phyloP scores from a whole-genome alignment of 495 filamentous ascomycete genomes.

The Aspergillus bertholletiae region DNA sequence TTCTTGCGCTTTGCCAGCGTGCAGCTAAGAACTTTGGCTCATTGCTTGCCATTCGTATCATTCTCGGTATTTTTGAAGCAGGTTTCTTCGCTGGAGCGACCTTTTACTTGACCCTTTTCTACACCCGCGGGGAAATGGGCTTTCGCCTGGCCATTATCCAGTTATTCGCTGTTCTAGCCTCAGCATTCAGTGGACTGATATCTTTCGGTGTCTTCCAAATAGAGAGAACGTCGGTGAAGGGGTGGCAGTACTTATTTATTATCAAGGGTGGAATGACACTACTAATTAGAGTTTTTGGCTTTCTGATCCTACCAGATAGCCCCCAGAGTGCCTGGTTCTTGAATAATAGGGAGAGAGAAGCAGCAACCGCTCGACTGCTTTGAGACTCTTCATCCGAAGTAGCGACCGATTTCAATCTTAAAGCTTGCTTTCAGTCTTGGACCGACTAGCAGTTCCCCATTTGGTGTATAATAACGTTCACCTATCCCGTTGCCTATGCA shows the following conservation, averaged over 20 bases:
- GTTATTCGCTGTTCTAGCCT: slow-evolving; percentile 63
- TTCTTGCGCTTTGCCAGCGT: slow-evolving; percentile 33
- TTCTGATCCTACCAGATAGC: slow-evolving; percentile 58
- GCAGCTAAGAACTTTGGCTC: slow-evolving; percentile 52
- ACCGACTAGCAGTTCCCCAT: slow-evolving; percentile 34
- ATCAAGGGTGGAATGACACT: slow-evolving; percentile 65
- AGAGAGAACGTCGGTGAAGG: slow-evolving; percentile 39
- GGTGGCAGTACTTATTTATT: slow-evolving; percentile 73
- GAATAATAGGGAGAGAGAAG: slow-evolving; percentile 48
- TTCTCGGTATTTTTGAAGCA: slow-evolving; percentile 55
- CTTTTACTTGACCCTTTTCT: slow-evolving; percentile 58
- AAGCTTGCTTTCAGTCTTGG: slow-evolving; percentile 27
- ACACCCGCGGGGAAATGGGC: slow-evolving; percentile 60
- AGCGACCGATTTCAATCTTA: slow-evolving; percentile 21
- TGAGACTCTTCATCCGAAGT: slow-evolving; percentile 30
- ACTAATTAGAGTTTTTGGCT: slow-evolving; percentile 55
- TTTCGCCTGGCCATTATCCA: slow-evolving; percentile 70
- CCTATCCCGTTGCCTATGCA: slow-evolving; percentile 33
- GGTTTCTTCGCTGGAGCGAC: slow-evolving; percentile 59
- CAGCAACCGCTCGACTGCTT: slow-evolving; percentile 21
- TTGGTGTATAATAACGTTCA: slow-evolving; percentile 31
- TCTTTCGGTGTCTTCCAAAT: slow-evolving; percentile 72
- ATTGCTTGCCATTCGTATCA: slow-evolving; percentile 42
- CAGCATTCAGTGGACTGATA: slow-evolving; percentile 61
- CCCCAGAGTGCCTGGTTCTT: slow-evolving; percentile 60